Evolutionary conservation across 345 rosid genomes (phyloP).

Genomic region (Eucalyptus grandis): DNA sequence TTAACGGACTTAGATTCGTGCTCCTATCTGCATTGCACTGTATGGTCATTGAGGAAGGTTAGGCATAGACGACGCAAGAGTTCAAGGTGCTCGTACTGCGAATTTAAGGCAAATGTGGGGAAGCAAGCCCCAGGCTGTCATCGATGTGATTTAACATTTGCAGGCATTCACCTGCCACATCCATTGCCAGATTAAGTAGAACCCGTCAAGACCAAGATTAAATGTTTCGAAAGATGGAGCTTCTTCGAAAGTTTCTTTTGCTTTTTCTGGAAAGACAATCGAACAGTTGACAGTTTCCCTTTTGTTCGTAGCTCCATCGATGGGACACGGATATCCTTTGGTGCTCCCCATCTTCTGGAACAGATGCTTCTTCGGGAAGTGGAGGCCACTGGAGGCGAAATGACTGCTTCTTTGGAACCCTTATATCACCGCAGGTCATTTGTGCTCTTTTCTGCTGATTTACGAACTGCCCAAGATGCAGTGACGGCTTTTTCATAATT

Average conservation of each 20-base stretch:
- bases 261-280: background rate
- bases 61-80: background rate
- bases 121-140: background rate
- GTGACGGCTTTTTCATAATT: background rate
- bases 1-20: background rate
- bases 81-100: background rate
- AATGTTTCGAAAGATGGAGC: constrained; percentile 59
- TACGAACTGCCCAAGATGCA: background rate
- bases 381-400: constrained; percentile 80
- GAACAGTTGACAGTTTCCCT: constrained; percentile 8
- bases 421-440: constrained; percentile 1
- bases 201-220: constrained; percentile 39
- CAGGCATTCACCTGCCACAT: constrained; percentile 56
- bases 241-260: background rate
- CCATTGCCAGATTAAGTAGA: constrained; percentile 57
- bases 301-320: constrained; percentile 63
- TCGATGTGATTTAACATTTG: constrained; percentile 30
- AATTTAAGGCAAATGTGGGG: background rate
- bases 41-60: background rate
- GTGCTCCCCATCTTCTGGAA: constrained; percentile 75
- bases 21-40: background rate
- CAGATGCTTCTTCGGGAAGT: constrained; percentile 86
- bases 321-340: constrained; percentile 56
- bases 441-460: background rate
- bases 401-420: constrained; percentile 84